Base-by-base conservation (phyloP, 257 asterid genomes). In the Jacaranda copaia region DNA sequence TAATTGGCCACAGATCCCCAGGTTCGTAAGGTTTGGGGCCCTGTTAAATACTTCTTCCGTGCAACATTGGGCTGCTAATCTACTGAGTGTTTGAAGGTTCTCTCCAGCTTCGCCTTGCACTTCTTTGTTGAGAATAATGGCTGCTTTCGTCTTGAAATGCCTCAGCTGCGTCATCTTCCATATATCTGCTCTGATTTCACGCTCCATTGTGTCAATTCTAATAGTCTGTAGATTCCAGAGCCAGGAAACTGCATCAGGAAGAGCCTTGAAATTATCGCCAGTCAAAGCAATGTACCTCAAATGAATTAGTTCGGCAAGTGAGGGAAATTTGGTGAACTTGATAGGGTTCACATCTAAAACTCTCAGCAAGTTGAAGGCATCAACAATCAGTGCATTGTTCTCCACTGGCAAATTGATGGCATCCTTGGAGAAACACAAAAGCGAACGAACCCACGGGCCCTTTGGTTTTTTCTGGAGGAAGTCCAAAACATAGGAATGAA, bases 71-170 rank as follows among this genome's bases (percentile, higher is more conserved):
- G 86, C 77, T 0, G 85, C 67, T 25, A 86, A 55, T 4, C 49
- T 15, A n/a, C 81, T 58, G 0, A 88, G 76, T 0, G 87, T 84
- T 6, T 84, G 89, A 11, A 88, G 82, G 15, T 63, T 75, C 58
- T 67, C 48, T 0, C 51, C 49, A 3, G 9, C 75, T 49, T 35
- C 43, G 39, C 66, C 57, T 15, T 12, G 25, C 13, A n/a, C 49
- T 3, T n/a, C 38, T 46, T 13, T 61, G 5, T 19, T 40, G 2
- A 84, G 58, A 18, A 35, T 0, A 8, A 82, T 74, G 9, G 85
- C 58, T 20, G 85, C 81, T 56, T 82, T 81, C 3, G 87, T 79
- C 78, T 66, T 79, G 2, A 87, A 4, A 76, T 87, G 89, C 74
- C 91, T 74, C 36, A 79, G 70, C 15, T 49, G 78, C 19, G 19